Evolutionary conservation across 2,329 filamentous ascomycete genomes (phyloP).

Genomic region (Verticillium isaacii): DNA sequence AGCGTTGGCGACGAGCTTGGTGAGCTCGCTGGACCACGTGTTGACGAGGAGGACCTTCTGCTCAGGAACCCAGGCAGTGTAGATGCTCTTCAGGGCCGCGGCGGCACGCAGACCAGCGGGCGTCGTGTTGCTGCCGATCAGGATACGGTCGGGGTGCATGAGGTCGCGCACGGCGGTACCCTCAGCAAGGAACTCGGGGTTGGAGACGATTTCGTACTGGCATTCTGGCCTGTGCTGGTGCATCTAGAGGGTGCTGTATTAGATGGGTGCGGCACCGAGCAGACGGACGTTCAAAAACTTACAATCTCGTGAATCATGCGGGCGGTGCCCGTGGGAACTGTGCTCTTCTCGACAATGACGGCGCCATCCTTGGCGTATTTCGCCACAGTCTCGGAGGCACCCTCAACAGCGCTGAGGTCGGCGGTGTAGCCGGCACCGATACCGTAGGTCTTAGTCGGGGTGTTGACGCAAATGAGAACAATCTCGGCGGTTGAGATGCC

Average conservation of each 20-base stretch:
- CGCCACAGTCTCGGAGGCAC: slow-evolving; percentile 63
- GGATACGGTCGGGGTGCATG: slow-evolving; percentile 64
- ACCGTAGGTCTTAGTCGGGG: slow-evolving; percentile 69
- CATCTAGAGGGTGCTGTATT: slow-evolving; percentile 31
- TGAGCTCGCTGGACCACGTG: slow-evolving; percentile 71
- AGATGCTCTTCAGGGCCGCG: slow-evolving; percentile 58
- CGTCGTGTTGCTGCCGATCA: slow-evolving; percentile 67
- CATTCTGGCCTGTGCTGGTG: slow-evolving; percentile 55
- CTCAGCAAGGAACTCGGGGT: slow-evolving; percentile 77
- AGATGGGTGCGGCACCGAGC: not conserved
- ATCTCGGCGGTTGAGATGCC: slow-evolving; percentile 65
- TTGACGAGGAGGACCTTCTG: slow-evolving; percentile 67
- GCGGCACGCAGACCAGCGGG: slow-evolving; percentile 57
- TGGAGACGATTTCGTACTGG: slow-evolving; percentile 72
- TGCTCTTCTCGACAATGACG: slow-evolving; percentile 79
- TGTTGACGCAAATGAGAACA: slow-evolving; percentile 74
- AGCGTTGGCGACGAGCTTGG: slow-evolving; percentile 75
- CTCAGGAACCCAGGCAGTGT: slow-evolving; percentile 65
- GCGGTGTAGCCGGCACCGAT: slow-evolving; percentile 66
- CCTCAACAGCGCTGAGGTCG: slow-evolving; percentile 69
- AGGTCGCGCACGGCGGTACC: slow-evolving; percentile 71
- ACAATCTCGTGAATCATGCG: slow-evolving; percentile 66
- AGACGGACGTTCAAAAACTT: slow-evolving; percentile 18
- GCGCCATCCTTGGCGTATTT: slow-evolving; percentile 59
- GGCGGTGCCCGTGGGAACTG: slow-evolving; percentile 71